Evolutionary conservation across 805 yeast species (phyloP).

Genomic region (Clavispora carvajalis): DNA sequence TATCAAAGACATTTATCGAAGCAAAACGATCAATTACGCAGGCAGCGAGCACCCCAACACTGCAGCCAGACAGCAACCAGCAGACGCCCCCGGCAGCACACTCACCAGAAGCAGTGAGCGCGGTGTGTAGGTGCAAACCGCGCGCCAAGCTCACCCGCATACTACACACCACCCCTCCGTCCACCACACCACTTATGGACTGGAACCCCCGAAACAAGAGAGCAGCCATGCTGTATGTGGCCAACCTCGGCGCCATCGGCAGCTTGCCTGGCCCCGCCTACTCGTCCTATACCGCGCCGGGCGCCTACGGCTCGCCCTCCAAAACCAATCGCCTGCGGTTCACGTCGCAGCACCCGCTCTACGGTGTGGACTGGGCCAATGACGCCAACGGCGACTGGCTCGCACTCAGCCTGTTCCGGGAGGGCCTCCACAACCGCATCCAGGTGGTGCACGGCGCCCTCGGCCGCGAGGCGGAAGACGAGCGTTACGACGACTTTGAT

Average conservation of each 20-base stretch:
- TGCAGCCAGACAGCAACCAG: no score
- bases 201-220: background rate
- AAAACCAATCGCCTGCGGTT: conserved; percentile 2
- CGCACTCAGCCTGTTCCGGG: conserved; percentile 75
- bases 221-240: background rate
- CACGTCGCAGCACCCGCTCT: conserved; percentile 26
- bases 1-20: no score
- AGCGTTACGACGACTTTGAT: conserved; percentile 2
- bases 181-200: background rate
- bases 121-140: no score
- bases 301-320: background rate
- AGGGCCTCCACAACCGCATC: conserved; percentile 66
- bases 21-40: no score
- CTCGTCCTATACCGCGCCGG: conserved; percentile 1
- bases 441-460: conserved; percentile 41
- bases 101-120: no score
- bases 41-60: no score
- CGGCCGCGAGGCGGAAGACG: conserved; percentile 16
- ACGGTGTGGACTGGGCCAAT: conserved; percentile 32
- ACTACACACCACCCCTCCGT: background rate
- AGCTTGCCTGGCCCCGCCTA: background rate
- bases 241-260: background rate
- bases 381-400: conserved; percentile 38
- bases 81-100: no score
- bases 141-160: background rate